Conservation (phyloP, 1,139 yeast species). For the Lodderomyces metapsilosis region DNA sequence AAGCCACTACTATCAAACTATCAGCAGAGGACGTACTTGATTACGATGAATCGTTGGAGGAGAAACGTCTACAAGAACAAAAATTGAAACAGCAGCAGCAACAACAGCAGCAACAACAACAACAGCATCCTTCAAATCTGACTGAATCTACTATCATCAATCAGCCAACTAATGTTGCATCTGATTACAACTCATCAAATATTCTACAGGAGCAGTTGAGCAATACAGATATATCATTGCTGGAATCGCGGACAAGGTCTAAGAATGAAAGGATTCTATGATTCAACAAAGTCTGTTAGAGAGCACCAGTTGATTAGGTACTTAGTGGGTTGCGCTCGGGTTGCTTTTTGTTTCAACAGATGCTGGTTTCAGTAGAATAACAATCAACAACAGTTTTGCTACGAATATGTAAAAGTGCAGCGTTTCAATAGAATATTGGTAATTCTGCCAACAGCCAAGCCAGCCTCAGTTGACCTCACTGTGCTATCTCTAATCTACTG, state of each 20-base stretch:
- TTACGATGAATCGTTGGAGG: constrained; percentile 47
- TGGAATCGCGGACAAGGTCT: constrained; percentile 6
- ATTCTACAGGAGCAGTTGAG: constrained; percentile 19
- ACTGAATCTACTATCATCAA: background rate
- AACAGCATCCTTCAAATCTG: background rate
- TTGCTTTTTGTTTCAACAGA: too few relatives aligned
- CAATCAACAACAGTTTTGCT: too few relatives aligned
- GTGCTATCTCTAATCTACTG: background rate
- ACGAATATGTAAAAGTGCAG: too few relatives aligned
- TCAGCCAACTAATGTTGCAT: constrained; percentile 3
- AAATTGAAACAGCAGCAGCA: constrained; percentile 6
- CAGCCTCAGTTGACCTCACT: too few relatives aligned
- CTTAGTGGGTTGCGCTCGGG: too few relatives aligned
- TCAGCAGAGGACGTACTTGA: constrained; percentile 66
- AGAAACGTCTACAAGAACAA: constrained; percentile 11
- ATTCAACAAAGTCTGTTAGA: background rate
- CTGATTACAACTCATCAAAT: constrained; percentile 8
- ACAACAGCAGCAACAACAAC: constrained; percentile 6
- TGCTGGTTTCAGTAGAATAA: too few relatives aligned
- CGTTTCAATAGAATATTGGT: too few relatives aligned
- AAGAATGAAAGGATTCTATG: constrained; percentile 20
- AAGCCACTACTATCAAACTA: constrained; percentile 61
- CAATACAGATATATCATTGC: constrained; percentile 6
- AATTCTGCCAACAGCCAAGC: background rate
- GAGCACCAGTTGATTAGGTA: too few relatives aligned